Conservation (phyloP, 345 rosid species). For the Eucalyptus marginata region DNA sequence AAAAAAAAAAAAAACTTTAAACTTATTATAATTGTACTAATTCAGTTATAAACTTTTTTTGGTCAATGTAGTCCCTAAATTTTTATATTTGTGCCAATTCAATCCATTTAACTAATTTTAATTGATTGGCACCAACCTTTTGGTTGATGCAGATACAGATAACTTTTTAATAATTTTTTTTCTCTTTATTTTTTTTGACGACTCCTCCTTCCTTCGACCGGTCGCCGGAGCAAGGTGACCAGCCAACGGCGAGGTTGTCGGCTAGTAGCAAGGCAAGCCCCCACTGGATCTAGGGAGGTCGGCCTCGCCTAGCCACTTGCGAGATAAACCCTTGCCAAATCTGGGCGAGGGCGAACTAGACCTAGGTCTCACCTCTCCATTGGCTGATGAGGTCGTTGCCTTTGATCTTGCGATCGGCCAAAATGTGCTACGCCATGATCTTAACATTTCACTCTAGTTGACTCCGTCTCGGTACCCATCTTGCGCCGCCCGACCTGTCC, state of each 20-base stretch:
- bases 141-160: too few relatives aligned
- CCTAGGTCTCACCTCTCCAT: fast-evolving
- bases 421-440: fast-evolving
- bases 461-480: background rate
- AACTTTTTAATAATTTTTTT: too few relatives aligned
- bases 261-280: fast-evolving
- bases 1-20: too few relatives aligned
- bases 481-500: background rate
- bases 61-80: fast-evolving
- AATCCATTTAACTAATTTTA: fast-evolving
- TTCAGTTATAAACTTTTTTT: too few relatives aligned
- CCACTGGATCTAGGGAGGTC: too few relatives aligned
- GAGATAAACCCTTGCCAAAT: fast-evolving
- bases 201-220: too few relatives aligned
- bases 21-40: fast-evolving
- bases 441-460: background rate
- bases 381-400: fast-evolving
- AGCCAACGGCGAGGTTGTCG: too few relatives aligned
- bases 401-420: too few relatives aligned
- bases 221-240: too few relatives aligned
- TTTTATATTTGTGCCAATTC: too few relatives aligned
- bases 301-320: fast-evolving
- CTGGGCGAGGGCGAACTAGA: fast-evolving
- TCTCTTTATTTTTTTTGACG: too few relatives aligned
- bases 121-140: too few relatives aligned